Evolutionary conservation across 805 yeast species (phyloP).

Genomic region (Blastobotrys attinorum): DNA sequence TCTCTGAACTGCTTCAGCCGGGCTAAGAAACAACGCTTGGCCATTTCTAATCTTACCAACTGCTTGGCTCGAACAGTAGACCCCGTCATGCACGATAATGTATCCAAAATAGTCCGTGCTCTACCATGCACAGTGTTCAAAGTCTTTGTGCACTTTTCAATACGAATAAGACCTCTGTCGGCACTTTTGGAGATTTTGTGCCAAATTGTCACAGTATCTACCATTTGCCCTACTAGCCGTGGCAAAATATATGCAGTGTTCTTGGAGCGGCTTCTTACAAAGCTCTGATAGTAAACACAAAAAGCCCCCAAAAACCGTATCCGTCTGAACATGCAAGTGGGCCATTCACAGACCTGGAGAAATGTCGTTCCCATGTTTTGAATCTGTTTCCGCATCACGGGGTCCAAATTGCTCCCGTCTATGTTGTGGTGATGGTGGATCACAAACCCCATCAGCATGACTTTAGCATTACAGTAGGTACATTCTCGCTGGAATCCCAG

Average conservation of each 20-base stretch:
- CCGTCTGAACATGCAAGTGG: conserved; percentile 12
- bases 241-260: conserved; percentile 4
- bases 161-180: not conserved
- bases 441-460: conserved; percentile 17
- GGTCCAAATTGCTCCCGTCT: not conserved
- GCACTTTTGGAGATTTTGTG: not conserved
- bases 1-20: no score
- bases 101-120: conserved; percentile 3
- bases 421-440: conserved; percentile 10
- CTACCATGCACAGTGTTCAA: not conserved
- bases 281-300: conserved; percentile 11
- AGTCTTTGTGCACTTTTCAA: not conserved
- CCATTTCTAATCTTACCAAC: conserved; percentile 9
- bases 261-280: conserved; percentile 13
- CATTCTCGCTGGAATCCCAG: conserved; percentile 13
- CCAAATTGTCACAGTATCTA: not conserved
- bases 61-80: conserved; percentile 9
- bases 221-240: not conserved
- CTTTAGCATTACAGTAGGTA: conserved; percentile 15
- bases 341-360: conserved; percentile 12
- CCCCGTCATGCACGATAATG: conserved; percentile 8
- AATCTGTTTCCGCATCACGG: conserved; percentile 5
- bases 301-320: conserved; percentile 15
- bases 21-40: conserved; percentile 7
- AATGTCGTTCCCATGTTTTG: conserved; percentile 12